Percentiles rank a stretch among this genome's conserved stretches.
Conservation (phyloP, 1,284 basidiomycete species). For the Ceratobasidium sp. region DNA sequence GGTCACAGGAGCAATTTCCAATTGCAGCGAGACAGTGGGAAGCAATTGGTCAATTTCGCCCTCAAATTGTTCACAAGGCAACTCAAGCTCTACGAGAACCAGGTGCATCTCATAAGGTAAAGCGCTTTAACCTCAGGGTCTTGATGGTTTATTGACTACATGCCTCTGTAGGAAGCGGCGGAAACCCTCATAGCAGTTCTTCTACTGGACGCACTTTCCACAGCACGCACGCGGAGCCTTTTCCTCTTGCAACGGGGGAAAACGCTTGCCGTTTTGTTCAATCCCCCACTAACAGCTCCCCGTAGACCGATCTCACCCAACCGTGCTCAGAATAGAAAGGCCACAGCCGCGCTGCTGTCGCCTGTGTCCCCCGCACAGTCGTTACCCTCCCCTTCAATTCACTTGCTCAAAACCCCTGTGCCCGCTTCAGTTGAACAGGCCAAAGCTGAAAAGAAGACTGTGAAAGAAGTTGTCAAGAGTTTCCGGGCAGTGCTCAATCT, state of each 20-base stretch:
- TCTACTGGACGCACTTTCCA: conserved; percentile 81
- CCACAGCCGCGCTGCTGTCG: conserved; percentile 56
- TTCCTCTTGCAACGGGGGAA: conserved; percentile 78
- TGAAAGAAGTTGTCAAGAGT: conserved; percentile 64
- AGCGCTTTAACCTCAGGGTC: conserved; percentile 40
- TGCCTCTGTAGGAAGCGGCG: conserved; percentile 66
- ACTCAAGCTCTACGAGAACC: conserved; percentile 74
- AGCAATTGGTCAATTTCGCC: conserved; percentile 79
- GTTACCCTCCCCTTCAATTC: conserved; percentile 45
- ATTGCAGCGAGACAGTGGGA: conserved; percentile 92
- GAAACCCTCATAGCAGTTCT: conserved; percentile 82
- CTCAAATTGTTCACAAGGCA: conserved; percentile 85
- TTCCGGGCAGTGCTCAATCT: conserved; percentile 63
- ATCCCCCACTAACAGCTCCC: conserved; percentile 41
- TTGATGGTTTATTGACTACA: conserved; percentile 20
- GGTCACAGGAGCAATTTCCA: conserved; percentile 75
- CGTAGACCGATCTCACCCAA: conserved; percentile 44
- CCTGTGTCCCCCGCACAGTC: conserved; percentile 43
- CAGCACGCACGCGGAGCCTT: conserved; percentile 73
- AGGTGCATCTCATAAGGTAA: conserved; percentile 19
- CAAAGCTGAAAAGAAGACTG: conserved; percentile 47
- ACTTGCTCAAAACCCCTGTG: conserved; percentile 39
- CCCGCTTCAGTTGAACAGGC: conserved; percentile 41
- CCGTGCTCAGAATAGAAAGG: conserved; percentile 48
- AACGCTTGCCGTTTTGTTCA: conserved; percentile 65